Evolutionary conservation across 2,329 filamentous ascomycete species (phyloP).

Genomic region (Myriosclerotinia curreyana): DNA sequence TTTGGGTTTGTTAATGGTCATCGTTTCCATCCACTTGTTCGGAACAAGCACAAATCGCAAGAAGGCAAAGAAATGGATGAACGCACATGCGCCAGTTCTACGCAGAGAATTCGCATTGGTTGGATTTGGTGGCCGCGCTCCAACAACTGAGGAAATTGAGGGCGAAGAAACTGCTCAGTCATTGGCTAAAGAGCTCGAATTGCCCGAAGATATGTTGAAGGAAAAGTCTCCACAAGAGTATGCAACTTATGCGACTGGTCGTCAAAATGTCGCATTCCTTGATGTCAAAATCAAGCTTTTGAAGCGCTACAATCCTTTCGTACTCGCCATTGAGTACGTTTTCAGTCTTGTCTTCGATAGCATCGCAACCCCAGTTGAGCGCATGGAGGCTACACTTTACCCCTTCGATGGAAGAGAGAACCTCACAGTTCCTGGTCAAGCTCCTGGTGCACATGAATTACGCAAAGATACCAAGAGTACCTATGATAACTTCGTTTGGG

Average conservation of each 20-base stretch:
- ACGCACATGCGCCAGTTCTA: conserved; percentile 68
- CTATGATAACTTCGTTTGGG: conserved; percentile 93
- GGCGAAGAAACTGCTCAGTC: conserved; percentile 42
- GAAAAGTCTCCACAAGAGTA: conserved; percentile 89
- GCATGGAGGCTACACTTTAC: conserved; percentile 73
- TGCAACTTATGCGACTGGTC: conserved; percentile 81
- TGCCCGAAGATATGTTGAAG: conserved; percentile 62
- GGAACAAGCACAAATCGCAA: conserved; percentile 76
- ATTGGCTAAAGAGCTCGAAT: conserved; percentile 41
- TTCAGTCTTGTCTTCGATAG: conserved; percentile 78
- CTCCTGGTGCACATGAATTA: conserved; percentile 58
- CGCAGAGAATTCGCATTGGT: conserved; percentile 82
- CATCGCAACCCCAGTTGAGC: conserved; percentile 66
- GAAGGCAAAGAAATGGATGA: conserved; percentile 78
- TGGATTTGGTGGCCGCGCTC: conserved; percentile 63
- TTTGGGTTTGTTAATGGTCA: conserved; percentile 67
- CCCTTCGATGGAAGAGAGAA: conserved; percentile 91
- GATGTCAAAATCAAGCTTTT: conserved; percentile 57
- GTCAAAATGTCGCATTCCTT: conserved; percentile 88
- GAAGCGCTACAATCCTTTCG: conserved; percentile 37
- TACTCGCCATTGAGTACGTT: conserved; percentile 58
- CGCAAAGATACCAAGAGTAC: conserved; percentile 58
- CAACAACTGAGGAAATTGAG: conserved; percentile 47
- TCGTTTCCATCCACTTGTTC: conserved; percentile 76
- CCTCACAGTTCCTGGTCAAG: conserved; percentile 63